Conservation (phyloP, 345 rosid species). For the Melaleuca alternifolia region DNA sequence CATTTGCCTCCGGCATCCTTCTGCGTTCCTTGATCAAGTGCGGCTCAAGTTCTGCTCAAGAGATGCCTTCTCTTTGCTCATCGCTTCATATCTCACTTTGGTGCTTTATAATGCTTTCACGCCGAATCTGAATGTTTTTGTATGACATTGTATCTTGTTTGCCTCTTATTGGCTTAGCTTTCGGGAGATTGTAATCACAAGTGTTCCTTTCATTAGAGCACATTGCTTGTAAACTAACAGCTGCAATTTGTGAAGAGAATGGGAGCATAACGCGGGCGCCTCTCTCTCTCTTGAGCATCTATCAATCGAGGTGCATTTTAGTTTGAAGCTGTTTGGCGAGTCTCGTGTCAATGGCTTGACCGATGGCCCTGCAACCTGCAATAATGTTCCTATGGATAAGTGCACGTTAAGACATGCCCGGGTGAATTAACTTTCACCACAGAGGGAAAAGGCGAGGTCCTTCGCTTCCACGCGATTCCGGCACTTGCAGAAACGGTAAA, state of each 20-base stretch:
- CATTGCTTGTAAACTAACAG: too few relatives aligned
- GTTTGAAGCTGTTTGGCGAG: background rate
- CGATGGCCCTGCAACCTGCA: background rate
- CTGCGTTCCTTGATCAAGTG: background rate
- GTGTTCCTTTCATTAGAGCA: too few relatives aligned
- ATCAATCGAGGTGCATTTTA: background rate
- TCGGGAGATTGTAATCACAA: too few relatives aligned
- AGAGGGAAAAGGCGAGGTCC: background rate
- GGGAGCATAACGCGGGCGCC: background rate
- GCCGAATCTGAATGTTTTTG: too few relatives aligned
- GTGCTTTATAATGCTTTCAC: too few relatives aligned
- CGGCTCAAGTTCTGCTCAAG: background rate
- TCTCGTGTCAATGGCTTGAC: background rate
- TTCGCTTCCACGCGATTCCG: background rate
- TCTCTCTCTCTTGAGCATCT: background rate
- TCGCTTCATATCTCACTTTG: background rate
- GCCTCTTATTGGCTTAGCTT: too few relatives aligned
- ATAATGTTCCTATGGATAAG: background rate
- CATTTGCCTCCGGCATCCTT: background rate
- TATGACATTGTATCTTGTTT: too few relatives aligned
- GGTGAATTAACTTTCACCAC: background rate
- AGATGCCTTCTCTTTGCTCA: background rate
- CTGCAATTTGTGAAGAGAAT: too few relatives aligned
- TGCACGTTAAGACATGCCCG: background rate
- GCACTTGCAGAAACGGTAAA: background rate